A percentile compares a stretch with the other conserved stretches of the same genome.
These are phyloP conservation scores for Epichloe coenophiala DNA, from an alignment of 2,329 filamentous ascomycete species.

Conservation along the genomic window DNA sequence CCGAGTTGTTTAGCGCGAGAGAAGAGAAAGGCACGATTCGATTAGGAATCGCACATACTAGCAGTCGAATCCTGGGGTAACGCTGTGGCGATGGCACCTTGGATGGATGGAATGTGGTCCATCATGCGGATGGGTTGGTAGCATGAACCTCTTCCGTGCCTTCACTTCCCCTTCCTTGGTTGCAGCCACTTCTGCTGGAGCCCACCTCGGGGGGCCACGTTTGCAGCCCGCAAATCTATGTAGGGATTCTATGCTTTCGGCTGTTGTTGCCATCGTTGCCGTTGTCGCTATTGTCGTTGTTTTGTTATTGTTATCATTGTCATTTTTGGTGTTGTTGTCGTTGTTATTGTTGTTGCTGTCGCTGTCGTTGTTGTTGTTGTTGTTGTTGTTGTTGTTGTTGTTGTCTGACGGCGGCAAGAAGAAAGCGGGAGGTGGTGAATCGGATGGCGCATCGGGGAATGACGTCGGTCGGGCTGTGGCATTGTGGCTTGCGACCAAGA, in stretches of 20 bases:
- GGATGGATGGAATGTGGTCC: too few species aligned
- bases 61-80: background rate
- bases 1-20: background rate
- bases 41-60: background rate
- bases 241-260: background rate
- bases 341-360: background rate
- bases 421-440: background rate
- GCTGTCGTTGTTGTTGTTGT: background rate
- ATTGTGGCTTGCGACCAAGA: background rate
- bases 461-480: slow-evolving; percentile 4
- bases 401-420: background rate
- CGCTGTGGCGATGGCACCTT: too few species aligned
- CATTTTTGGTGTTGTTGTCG: background rate
- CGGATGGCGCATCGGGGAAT: slow-evolving; percentile 3
- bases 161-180: too few species aligned
- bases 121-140: background rate
- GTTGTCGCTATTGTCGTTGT: background rate
- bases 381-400: background rate
- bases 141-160: background rate
- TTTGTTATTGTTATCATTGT: too few species aligned
- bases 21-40: too few species aligned
- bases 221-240: background rate
- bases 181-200: background rate
- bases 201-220: background rate
- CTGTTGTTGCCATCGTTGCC: background rate